Percentiles rank a stretch among this genome's conserved stretches.
Evolutionary conservation across 2,329 filamentous ascomycete genomes (phyloP).

Genomic region (Colletotrichum ledebouriae): DNA sequence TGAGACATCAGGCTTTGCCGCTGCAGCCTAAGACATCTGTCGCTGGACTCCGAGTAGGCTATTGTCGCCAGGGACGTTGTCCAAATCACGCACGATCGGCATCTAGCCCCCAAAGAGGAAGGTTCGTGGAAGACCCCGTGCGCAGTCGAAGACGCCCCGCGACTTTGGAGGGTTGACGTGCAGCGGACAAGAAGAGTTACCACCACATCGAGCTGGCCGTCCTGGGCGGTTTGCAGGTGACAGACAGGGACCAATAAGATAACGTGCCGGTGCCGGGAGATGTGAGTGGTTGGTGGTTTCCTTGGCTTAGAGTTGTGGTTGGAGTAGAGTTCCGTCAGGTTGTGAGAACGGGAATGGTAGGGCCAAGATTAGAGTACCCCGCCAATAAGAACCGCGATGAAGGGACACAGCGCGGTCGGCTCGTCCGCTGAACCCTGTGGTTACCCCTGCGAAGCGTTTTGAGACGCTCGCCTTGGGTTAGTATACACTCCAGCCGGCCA

Average conservation of each 20-base stretch:
- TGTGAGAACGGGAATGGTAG: slow-evolving; percentile 5
- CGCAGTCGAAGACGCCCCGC: slow-evolving; percentile 18
- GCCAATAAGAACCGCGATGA: slow-evolving; percentile 36
- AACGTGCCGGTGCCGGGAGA: slow-evolving; percentile 38
- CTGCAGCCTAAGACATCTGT: slow-evolving; percentile 16
- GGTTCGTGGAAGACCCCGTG: slow-evolving; percentile 29
- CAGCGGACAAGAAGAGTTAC: slow-evolving; percentile 31
- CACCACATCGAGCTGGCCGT: background rate
- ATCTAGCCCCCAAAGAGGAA: slow-evolving; percentile 39
- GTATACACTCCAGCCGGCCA: slow-evolving; percentile 20
- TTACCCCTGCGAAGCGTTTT: slow-evolving; percentile 33
- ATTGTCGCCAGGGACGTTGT: background rate
- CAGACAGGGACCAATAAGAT: slow-evolving; percentile 41
- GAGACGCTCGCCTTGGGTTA: slow-evolving; percentile 30
- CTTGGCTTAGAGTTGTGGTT: slow-evolving; percentile 26
- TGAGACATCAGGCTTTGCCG: slow-evolving; percentile 24
- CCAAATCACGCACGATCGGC: slow-evolving; percentile 33
- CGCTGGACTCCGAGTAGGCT: slow-evolving; percentile 11
- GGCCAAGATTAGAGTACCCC: slow-evolving; percentile 27
- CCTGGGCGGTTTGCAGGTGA: slow-evolving; percentile 23
- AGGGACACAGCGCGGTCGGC: slow-evolving; percentile 31
- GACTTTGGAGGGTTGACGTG: slow-evolving; percentile 32
- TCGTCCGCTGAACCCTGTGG: slow-evolving; percentile 30
- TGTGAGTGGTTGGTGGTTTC: slow-evolving; percentile 33
- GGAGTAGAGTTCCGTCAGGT: background rate